These are phyloP conservation scores for Aaosphaeria arxii DNA, from an alignment of 2,329 filamentous ascomycete species.

Conservation along the genomic window DNA sequence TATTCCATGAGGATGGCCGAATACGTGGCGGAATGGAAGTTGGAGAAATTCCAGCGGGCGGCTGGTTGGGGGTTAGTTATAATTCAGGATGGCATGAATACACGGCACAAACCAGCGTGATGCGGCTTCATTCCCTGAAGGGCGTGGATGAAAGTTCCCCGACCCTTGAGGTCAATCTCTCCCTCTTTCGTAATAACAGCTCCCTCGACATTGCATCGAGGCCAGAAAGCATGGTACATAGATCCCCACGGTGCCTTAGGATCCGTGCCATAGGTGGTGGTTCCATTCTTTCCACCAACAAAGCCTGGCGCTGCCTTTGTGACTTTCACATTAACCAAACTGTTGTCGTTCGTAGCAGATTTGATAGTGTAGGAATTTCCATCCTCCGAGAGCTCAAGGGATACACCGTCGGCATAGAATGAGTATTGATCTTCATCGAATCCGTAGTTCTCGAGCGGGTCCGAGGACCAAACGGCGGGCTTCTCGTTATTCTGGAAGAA, in stretches of 20 bases:
- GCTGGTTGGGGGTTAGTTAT: constrained; percentile 43
- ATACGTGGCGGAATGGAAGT: constrained; percentile 84
- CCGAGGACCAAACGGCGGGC: constrained; percentile 79
- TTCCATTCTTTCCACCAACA: constrained; percentile 79
- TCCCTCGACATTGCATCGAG: constrained; percentile 76
- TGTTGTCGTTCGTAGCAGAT: constrained; percentile 76
- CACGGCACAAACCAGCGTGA: constrained; percentile 66
- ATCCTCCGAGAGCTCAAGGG: constrained; percentile 81
- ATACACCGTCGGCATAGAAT: constrained; percentile 84
- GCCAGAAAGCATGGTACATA: constrained; percentile 95
- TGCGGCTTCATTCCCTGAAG: constrained; percentile 99
- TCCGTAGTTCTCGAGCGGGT: constrained; percentile 71
- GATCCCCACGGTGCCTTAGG: constrained; percentile 81
- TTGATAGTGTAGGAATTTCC: constrained; percentile 84
- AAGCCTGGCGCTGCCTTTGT: constrained; percentile 76
- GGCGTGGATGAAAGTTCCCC: constrained; percentile 76
- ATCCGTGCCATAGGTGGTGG: constrained; percentile 82
- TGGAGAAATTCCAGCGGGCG: constrained; percentile 86
- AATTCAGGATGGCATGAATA: not conserved
- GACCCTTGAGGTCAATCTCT: constrained; percentile 76
- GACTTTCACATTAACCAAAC: constrained; percentile 83
- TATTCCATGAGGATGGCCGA: constrained; percentile 95
- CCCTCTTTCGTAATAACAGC: constrained; percentile 80
- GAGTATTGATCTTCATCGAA: constrained; percentile 81
- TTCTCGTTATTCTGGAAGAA: constrained; percentile 73